Conservation (phyloP, 495 filamentous ascomycete genomes). For the Penicillium odoratum region DNA sequence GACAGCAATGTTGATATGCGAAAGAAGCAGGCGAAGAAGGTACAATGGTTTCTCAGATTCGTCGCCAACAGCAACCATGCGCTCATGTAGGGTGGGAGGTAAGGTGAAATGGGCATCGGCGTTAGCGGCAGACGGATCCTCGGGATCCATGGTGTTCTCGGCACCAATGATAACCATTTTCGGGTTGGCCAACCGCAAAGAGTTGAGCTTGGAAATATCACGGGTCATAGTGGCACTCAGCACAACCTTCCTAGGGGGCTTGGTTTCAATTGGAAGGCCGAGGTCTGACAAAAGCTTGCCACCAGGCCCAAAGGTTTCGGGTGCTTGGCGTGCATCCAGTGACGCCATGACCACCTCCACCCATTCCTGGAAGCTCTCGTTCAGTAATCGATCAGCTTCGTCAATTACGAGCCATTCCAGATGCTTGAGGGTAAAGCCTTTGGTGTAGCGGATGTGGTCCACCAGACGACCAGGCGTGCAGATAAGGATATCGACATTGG, state of each 20-base stretch:
- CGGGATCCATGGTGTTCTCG: slow-evolving; percentile 42
- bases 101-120: slow-evolving; percentile 54
- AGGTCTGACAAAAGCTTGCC: slow-evolving; percentile 40
- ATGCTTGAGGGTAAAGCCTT: slow-evolving; percentile 76
- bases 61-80: slow-evolving; percentile 71
- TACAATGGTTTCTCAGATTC: slow-evolving; percentile 82
- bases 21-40: slow-evolving; percentile 51
- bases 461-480: slow-evolving; percentile 91
- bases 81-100: slow-evolving; percentile 69
- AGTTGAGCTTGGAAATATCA: slow-evolving; percentile 77
- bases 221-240: slow-evolving; percentile 93
- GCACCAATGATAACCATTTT: slow-evolving; percentile 69
- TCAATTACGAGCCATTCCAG: slow-evolving; percentile 91
- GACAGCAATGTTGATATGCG: slow-evolving; percentile 34
- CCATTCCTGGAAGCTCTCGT: slow-evolving; percentile 93
- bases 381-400: slow-evolving; percentile 89
- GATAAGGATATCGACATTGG: slow-evolving; percentile 84
- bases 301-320: slow-evolving; percentile 50
- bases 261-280: slow-evolving; percentile 36
- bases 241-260: slow-evolving; percentile 67
- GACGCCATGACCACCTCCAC: slow-evolving; percentile 67
- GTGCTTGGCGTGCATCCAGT: slow-evolving; percentile 51
- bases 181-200: slow-evolving; percentile 70
- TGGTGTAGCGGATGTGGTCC: slow-evolving; percentile 84
- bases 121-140: slow-evolving; percentile 22